Evolutionary conservation across 768 basidiomycete species (phyloP).

Genomic region (Neoboletus magnificus): DNA sequence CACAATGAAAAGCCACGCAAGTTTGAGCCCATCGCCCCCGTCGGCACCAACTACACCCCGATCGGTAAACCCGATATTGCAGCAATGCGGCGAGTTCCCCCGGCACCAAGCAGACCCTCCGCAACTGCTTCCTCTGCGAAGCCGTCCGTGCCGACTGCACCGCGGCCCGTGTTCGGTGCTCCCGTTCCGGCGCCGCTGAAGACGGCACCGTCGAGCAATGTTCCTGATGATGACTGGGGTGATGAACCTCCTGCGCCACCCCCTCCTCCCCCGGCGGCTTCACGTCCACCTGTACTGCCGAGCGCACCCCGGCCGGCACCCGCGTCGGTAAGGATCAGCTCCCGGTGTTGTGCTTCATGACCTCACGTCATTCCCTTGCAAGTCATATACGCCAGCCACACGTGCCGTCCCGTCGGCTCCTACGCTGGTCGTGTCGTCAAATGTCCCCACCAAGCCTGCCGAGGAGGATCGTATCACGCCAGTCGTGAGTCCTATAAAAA

Average conservation of each 20-base stretch:
- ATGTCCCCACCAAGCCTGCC: conserved; percentile 58
- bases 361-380: neutral
- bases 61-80: conserved; percentile 71
- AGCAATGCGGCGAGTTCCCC: conserved; percentile 48
- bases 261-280: conserved; percentile 43
- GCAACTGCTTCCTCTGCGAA: conserved; percentile 1
- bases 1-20: conserved; percentile 76
- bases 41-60: conserved; percentile 73
- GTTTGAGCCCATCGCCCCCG: conserved; percentile 77
- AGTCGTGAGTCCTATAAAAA: conserved; percentile 39
- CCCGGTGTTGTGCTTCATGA: neutral
- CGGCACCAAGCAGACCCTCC: conserved; percentile 16
- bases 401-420: conserved; percentile 32
- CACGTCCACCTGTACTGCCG: conserved; percentile 48
- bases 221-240: conserved; percentile 59
- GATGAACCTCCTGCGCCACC: conserved; percentile 45
- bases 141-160: conserved; percentile 39
- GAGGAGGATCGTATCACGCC: conserved; percentile 84
- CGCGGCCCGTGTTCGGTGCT: conserved; percentile 49
- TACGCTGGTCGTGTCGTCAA: conserved; percentile 43
- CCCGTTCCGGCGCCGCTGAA: conserved; percentile 41
- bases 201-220: conserved; percentile 37
- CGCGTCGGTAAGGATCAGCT: conserved; percentile 32
- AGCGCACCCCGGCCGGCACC: conserved; percentile 40
- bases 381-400: conserved; percentile 25